A percentile compares a stretch with the other conserved stretches of the same genome.
phyloP scores from a whole-genome alignment of 306 rosid species.

The Prunus kanzakura region DNA sequence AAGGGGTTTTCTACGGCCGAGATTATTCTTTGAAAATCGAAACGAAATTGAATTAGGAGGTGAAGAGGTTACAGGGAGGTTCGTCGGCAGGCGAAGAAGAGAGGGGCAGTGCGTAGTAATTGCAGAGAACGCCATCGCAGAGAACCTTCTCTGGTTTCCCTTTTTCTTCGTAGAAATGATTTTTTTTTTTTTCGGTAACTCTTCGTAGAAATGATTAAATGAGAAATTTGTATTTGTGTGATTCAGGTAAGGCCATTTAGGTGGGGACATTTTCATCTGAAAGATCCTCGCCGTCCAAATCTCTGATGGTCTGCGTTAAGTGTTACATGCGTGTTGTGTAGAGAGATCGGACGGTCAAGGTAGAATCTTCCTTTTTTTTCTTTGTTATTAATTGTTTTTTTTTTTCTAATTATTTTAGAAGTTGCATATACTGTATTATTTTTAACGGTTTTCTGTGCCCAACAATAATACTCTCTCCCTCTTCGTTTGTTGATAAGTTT shows the following conservation, averaged over 20 bases:
- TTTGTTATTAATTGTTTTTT: not conserved
- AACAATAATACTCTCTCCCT: too few relatives aligned
- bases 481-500: too few relatives aligned
- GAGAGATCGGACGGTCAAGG: not conserved
- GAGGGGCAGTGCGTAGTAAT: slow-evolving; percentile 32
- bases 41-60: slow-evolving; percentile 41
- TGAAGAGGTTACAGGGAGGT: slow-evolving; percentile 14
- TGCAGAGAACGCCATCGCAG: slow-evolving; percentile 71
- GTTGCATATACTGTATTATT: too few relatives aligned
- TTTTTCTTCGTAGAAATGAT: not conserved
- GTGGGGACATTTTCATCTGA: not conserved
- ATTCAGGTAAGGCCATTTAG: not conserved
- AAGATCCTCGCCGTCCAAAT: slow-evolving; percentile 5
- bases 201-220: not conserved
- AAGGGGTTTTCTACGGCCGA: slow-evolving; percentile 40
- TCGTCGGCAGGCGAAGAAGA: slow-evolving; percentile 40
- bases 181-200: too few relatives aligned
- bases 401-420: not conserved
- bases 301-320: not conserved
- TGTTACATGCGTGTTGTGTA: not conserved
- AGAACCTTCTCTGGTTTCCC: not conserved
- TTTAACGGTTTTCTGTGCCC: too few relatives aligned
- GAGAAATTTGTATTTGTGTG: not conserved
- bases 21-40: slow-evolving; percentile 31
- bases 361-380: not conserved